Conservation (phyloP, 768 basidiomycete species). For the Agrocybe pediades region DNA sequence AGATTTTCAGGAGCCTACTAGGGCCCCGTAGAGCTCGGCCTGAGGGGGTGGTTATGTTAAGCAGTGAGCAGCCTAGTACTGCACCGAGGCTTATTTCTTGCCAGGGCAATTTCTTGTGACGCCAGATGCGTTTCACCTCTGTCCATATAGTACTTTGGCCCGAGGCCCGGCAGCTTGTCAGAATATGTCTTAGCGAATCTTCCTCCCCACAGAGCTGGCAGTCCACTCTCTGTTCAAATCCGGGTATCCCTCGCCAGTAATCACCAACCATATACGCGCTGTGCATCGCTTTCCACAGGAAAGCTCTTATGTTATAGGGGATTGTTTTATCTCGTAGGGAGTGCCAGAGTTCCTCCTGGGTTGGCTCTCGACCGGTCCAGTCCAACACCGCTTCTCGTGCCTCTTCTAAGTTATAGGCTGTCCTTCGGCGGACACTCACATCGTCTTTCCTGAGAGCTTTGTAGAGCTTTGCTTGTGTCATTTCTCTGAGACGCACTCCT, state of each 20-base stretch:
- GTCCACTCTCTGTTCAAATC: not conserved
- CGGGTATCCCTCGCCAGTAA: not conserved
- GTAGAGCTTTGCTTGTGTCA: too few relatives aligned
- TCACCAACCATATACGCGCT: not conserved
- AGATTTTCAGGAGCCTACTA: constrained; percentile 16
- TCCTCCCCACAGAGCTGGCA: not conserved
- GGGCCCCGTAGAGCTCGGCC: constrained; percentile 1
- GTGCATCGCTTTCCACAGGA: not conserved
- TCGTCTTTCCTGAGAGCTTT: too few relatives aligned
- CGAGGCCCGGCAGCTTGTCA: not conserved
- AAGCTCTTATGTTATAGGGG: not conserved
- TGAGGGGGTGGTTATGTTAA: not conserved
- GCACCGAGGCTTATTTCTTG: constrained; percentile 10
- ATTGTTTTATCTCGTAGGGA: not conserved
- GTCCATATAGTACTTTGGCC: not conserved
- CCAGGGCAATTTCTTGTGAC: not conserved
- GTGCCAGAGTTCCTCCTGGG: not conserved
- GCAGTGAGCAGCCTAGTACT: constrained; percentile 12
- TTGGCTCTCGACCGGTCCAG: not conserved
- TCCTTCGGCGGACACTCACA: too few relatives aligned
- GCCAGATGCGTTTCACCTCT: too few relatives aligned
- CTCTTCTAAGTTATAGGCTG: too few relatives aligned
- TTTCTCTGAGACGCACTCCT: too few relatives aligned
- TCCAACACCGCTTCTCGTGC: too few relatives aligned
- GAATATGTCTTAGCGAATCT: not conserved